Percentiles rank a stretch among this genome's conserved stretches.
Evolutionary conservation across 305 asterid genomes (phyloP).

Genomic region (Ilex paraguariensis): DNA sequence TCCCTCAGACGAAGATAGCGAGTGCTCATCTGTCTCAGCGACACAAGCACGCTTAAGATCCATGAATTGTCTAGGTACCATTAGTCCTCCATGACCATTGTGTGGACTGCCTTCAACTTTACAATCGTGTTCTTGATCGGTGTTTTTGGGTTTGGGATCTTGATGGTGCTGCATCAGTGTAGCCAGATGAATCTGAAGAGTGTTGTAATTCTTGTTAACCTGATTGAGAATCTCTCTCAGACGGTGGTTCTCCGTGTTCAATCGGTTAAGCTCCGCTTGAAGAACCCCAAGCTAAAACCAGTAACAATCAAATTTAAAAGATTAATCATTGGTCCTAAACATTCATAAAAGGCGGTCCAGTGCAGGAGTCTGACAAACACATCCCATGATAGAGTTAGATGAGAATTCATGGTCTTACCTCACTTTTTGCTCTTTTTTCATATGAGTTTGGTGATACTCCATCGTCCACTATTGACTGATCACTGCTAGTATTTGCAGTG

Average conservation of each 20-base stretch:
- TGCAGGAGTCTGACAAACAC: too few relatives aligned
- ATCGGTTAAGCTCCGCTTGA: slow-evolving; percentile 58
- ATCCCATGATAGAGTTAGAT: too few relatives aligned
- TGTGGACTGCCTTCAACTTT: too few relatives aligned
- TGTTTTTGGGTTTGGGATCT: too few relatives aligned
- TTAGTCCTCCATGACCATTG: slow-evolving; percentile 15
- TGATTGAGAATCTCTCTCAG: slow-evolving; percentile 46
- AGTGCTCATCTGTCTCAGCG: slow-evolving; percentile 33
- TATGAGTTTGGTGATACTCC: slow-evolving; percentile 41
- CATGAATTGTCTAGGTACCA: slow-evolving; percentile 69
- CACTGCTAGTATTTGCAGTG: slow-evolving; percentile 55
- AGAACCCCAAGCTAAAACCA: slow-evolving; percentile 32
- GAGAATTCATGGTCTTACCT: slow-evolving; percentile 30
- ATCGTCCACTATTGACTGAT: slow-evolving; percentile 57
- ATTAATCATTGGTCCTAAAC: too few relatives aligned
- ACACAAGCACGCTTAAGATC: slow-evolving; percentile 50
- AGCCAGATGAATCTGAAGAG: slow-evolving; percentile 42
- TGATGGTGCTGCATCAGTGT: slow-evolving; percentile 44
- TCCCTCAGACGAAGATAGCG: slow-evolving; percentile 48
- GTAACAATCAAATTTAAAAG: too few relatives aligned
- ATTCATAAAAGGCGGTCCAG: too few relatives aligned
- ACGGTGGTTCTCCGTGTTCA: slow-evolving; percentile 48
- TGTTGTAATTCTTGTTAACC: slow-evolving; percentile 33
- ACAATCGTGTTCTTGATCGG: too few relatives aligned
- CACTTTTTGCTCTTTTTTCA: slow-evolving; percentile 44